Evolutionary conservation across 2,329 filamentous ascomycete genomes (phyloP), one percentile per base, ranked within the genome.

Genomic region (Exophiala sp.): DNA sequence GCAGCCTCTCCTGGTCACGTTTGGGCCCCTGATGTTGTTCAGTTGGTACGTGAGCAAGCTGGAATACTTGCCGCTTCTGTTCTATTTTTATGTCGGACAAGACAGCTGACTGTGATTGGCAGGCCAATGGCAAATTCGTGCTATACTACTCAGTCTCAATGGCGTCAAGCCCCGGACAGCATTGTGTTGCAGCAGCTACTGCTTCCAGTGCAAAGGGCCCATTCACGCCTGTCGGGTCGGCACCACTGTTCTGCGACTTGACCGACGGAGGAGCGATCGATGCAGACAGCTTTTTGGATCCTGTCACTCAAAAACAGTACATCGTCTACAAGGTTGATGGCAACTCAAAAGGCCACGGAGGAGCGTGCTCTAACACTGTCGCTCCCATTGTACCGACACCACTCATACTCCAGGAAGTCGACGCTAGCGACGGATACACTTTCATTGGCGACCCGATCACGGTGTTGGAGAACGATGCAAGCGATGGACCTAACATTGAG

Each of bases 291-390:
- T 86, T 85, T 67, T 62, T 69, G 8, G 84, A 87, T 62, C 65
- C 66, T 8, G n/a, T 32, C 18, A 74, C 77, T 40, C 79, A 79
- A 20, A 74, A 66, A 24, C 75, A 77, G 5, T 87, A 85, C 64
- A 73, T 87, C 3, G 69, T 80, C 12, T 87, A 84, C 71, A 88
- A 87, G 67, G 72, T 86, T n/a, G 84, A 88, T 66, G 83, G 84
- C 36, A 86, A 86, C 67, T 73, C 72, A 52, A 67, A 78, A 20
- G 73, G 74, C 14, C 61, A 72, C 53, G 74, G 75, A 36, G 77
- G 76, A 1, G 66, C 70, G 52, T 78, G 77, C 63, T 70, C 70
- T 43, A 73, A 75, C 54, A 78, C 76, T 58, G 51, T 68, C 16
- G 57, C 63, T 1, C 70, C 70, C 0, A 54, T 68, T 1, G 63